These are phyloP conservation scores for Sugiyamaella marilandica DNA, from an alignment of 805 yeast species.

Conservation along the genomic window DNA sequence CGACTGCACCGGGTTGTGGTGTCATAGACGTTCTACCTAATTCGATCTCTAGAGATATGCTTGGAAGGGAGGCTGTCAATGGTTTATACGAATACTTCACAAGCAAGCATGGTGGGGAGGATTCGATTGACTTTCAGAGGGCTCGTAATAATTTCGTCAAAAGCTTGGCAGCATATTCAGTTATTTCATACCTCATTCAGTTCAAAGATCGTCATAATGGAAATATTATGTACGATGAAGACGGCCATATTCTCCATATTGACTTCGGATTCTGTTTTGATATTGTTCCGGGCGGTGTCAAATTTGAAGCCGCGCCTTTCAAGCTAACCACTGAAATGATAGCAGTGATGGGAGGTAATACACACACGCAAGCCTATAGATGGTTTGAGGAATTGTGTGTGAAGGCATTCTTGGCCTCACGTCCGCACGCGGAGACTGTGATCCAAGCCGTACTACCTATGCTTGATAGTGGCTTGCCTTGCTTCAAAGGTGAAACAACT, in stretches of 20 bases:
- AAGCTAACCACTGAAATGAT: slow-evolving; percentile 96
- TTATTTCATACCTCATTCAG: slow-evolving; percentile 83
- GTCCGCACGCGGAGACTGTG: slow-evolving; percentile 84
- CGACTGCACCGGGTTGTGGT: slow-evolving; percentile 99
- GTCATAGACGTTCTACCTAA: slow-evolving; percentile 96
- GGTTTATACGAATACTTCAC: slow-evolving; percentile 90
- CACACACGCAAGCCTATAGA: slow-evolving; percentile 75
- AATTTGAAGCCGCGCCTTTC: slow-evolving; percentile 97
- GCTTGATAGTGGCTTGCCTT: slow-evolving; percentile 93
- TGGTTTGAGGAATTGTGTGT: slow-evolving; percentile 96
- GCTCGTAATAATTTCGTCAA: slow-evolving; percentile 92
- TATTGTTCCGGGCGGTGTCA: slow-evolving; percentile 98
- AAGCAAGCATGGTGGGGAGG: slow-evolving; percentile 92
- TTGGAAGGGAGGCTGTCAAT: slow-evolving; percentile 97
- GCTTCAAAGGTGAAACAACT: slow-evolving; percentile 81
- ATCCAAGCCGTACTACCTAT: slow-evolving; percentile 83
- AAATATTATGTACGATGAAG: slow-evolving; percentile 92
- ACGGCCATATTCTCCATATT: slow-evolving; percentile 92
- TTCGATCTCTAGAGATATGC: slow-evolving; percentile 93
- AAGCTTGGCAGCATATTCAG: slow-evolving; percentile 88
- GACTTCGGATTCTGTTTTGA: slow-evolving; percentile 99
- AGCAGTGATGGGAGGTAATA: slow-evolving; percentile 88
- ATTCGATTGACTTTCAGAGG: slow-evolving; percentile 78
- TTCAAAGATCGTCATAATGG: slow-evolving; percentile 97
- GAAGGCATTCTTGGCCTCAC: slow-evolving; percentile 81